A percentile compares a stretch with the other conserved stretches of the same genome.
Conservation (phyloP, 139 green algal genomes). For the Coelastrella sp. region DNA sequence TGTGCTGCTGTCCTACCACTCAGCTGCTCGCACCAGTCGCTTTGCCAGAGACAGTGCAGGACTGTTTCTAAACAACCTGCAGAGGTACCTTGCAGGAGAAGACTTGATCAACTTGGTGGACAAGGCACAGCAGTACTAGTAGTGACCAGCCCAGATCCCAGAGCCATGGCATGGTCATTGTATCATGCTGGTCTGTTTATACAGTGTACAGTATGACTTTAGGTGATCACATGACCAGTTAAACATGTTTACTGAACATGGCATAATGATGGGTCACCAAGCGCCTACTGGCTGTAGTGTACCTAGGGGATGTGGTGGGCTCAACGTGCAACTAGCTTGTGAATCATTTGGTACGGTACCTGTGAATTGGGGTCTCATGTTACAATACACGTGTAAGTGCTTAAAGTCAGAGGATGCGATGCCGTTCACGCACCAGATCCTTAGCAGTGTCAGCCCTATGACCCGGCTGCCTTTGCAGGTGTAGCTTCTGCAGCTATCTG, state of each 20-base stretch:
- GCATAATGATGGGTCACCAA: neutral
- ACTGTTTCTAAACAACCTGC: slow-evolving; percentile 69
- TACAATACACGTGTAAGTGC: no score
- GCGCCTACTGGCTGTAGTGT: neutral
- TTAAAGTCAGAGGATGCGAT: no score
- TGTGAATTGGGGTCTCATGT: no score
- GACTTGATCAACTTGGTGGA: slow-evolving; percentile 82
- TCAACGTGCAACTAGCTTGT: no score
- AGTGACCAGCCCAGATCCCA: no score
- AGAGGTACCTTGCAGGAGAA: slow-evolving; percentile 57
- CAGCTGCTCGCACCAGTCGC: slow-evolving; percentile 45
- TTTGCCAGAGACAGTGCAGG: slow-evolving; percentile 61
- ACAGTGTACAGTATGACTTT: no score
- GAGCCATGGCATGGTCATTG: neutral
- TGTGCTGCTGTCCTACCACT: slow-evolving; percentile 81
- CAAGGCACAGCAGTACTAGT: slow-evolving; percentile 72
- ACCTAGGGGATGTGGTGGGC: neutral
- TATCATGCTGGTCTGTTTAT: no score
- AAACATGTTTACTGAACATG: no score
- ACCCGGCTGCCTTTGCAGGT: neutral
- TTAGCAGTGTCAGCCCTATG: no score
- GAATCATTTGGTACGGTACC: no score
- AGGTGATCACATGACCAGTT: no score
- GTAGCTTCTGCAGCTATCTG: slow-evolving; percentile 53
- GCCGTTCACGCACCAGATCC: no score